These are phyloP conservation scores for Pseudogymnoascus sp. DNA, from an alignment of 2,329 filamentous ascomycete species.

Conservation along the genomic window DNA sequence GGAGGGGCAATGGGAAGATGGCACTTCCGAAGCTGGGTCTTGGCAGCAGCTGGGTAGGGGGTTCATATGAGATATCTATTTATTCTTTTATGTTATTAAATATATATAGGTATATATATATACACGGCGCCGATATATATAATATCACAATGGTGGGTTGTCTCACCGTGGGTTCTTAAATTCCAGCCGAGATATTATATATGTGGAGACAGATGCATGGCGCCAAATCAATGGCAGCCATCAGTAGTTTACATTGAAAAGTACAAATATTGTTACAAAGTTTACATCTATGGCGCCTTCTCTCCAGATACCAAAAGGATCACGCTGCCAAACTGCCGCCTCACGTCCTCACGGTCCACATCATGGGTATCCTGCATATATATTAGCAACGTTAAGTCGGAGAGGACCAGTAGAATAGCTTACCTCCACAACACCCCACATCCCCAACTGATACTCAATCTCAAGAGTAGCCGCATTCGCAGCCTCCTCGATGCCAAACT, in stretches of 20 bases:
- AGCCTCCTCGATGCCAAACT: slow-evolving; percentile 77
- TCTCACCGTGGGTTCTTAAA: neutral
- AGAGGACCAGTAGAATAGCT: neutral
- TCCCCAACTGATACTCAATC: slow-evolving; percentile 78
- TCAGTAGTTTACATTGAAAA: neutral
- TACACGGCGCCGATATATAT: no score
- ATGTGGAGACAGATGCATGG: slow-evolving; percentile 3
- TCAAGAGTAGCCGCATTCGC: slow-evolving; percentile 71
- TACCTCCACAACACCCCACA: slow-evolving; percentile 88
- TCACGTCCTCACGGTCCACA: slow-evolving; percentile 84
- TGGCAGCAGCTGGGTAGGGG: neutral
- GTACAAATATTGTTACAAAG: slow-evolving; percentile 3
- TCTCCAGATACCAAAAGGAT: slow-evolving; percentile 66
- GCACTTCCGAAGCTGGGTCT: neutral
- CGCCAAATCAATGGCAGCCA: neutral
- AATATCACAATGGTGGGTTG: neutral
- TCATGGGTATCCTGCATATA: slow-evolving; percentile 69
- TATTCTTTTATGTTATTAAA: neutral
- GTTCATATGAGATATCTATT: neutral
- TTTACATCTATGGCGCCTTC: slow-evolving; percentile 9
- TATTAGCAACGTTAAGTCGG: neutral
- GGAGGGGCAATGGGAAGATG: neutral
- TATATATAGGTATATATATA: no score
- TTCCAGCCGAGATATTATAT: neutral
- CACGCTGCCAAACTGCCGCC: slow-evolving; percentile 79